Evolutionary conservation across 768 basidiomycete species (phyloP).

Genomic region (Suillus luteus): DNA sequence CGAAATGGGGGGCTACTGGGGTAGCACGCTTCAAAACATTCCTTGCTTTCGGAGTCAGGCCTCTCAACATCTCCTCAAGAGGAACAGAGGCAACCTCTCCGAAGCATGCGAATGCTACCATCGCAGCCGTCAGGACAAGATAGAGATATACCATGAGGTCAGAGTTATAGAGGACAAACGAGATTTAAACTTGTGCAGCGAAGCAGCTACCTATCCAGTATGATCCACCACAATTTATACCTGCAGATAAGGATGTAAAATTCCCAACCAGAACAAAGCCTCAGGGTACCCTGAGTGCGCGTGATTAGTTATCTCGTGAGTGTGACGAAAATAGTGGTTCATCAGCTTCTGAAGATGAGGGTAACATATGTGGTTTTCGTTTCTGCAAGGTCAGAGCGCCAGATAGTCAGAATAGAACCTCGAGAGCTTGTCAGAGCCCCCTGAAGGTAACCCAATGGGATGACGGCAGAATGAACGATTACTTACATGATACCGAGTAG

Average conservation of each 20-base stretch:
- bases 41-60: slow-evolving; percentile 25
- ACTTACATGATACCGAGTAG: background rate
- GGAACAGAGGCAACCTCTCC: slow-evolving; percentile 18
- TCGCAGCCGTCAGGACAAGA: slow-evolving; percentile 10
- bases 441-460: background rate
- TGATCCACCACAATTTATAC: slow-evolving; percentile 23
- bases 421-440: background rate
- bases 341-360: slow-evolving; percentile 3
- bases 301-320: background rate
- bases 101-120: slow-evolving; percentile 15
- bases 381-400: background rate
- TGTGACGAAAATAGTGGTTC: slow-evolving; percentile 1
- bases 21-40: slow-evolving; percentile 28
- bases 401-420: slow-evolving; percentile 6
- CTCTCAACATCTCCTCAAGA: slow-evolving; percentile 25
- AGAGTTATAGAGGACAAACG: background rate
- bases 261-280: background rate
- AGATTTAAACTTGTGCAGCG: background rate
- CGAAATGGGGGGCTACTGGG: slow-evolving; percentile 52
- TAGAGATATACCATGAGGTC: slow-evolving; percentile 19
- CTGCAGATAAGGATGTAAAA: background rate
- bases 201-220: background rate
- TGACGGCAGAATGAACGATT: background rate
- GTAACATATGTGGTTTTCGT: background rate
- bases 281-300: no score